Base-by-base conservation (phyloP, 495 filamentous ascomycete genomes). In the Halenospora varia region DNA sequence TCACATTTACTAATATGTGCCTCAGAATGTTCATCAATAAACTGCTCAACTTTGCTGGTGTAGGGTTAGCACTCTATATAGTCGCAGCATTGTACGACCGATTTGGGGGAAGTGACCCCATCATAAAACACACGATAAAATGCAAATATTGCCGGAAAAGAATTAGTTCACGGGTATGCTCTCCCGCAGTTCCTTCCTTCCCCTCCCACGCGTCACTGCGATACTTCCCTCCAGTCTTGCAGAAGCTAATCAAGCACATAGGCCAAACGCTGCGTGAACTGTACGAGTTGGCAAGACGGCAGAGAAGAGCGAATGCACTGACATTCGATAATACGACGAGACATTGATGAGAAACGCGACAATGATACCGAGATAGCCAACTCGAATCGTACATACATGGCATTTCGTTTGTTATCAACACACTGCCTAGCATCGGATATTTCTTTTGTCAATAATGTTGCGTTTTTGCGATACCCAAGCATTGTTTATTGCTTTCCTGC, bases 201-300 rank as follows among this genome's bases (percentile, higher is more conserved):
- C 10, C 54, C 22, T 17, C 17, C 18, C 26, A 19, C 17, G 26
- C 11, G 13, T 13, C 1, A 48, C 10, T 13, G 29, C 18, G 13
- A 22, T 19, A n/a, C 23, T 24, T 19, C 19, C 19, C 35, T 29
- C 19, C 15, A 18, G 56, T 59, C 20, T 25, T 45, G 9, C 6
- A 22, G 18, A 53, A 1, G 4, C 17, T 50, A 29, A 51, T 53
- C 45, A 47, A 51, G 59, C 41, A 18, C 1, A 24, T 46, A 88
- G 84, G 82, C 84, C 17, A 64, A 70, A 48, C 77, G 87, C 1
- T 90, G 87, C 68, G 66, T 86, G 17, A 85, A 89, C 59, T 90
- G 87, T 66, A 88, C 85, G 3, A 88, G 83, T 58, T 90, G 87
- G 87, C 81, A 83, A 61, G 87, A 90, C 72, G 87, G 86, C n/a